Evolutionary conservation across 768 basidiomycete species (phyloP), one percentile per base, ranked within the genome.

Genomic region (Clavulina sp.): DNA sequence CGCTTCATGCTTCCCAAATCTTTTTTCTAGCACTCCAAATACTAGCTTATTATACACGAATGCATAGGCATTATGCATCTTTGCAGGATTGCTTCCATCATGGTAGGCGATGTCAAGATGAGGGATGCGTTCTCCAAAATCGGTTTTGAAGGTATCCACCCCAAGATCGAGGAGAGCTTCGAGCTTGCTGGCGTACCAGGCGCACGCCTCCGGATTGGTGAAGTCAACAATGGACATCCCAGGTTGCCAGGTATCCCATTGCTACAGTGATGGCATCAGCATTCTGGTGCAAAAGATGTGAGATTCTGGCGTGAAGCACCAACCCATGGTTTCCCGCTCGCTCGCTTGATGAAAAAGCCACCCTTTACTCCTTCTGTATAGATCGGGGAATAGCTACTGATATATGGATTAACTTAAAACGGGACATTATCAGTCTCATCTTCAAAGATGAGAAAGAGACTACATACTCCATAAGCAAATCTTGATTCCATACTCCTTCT

Each of bases 61-160:
- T 3, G 81, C 68, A 61, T 79, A 84, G 19, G 69, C 67, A 60
- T 84, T 85, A 68, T 85, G 81, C 68, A 79, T 73, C 52, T 74
- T 69, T 66, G 73, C 71, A 0, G 81, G 77, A 60, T 82, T 78
- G 7, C 76, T 77, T 5, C 78, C 77, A 56, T 82, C 76, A 60
- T 78, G 69, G 68, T 73, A 84, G 18, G 66, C 66, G 50, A 83
- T 72, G 23, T 70, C 68, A 1, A 74, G 64, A 59, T 83, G 80
- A 1, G 81, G 81, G 49, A 84, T 82, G 7, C 81, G 73, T 61
- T 85, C 82, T 26, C 76, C 82, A 60, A 84, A 84, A 59, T 84
- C 81, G 4, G 80, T 84, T 60, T n/a, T n/a, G n/a, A n/a, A n/a
- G n/a, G n/a, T n/a, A n/a, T n/a, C n/a, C n/a, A n/a, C n/a, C n/a